Evolutionary conservation across 1,284 basidiomycete species (phyloP).

Genomic region (Amylostereum areolatum): DNA sequence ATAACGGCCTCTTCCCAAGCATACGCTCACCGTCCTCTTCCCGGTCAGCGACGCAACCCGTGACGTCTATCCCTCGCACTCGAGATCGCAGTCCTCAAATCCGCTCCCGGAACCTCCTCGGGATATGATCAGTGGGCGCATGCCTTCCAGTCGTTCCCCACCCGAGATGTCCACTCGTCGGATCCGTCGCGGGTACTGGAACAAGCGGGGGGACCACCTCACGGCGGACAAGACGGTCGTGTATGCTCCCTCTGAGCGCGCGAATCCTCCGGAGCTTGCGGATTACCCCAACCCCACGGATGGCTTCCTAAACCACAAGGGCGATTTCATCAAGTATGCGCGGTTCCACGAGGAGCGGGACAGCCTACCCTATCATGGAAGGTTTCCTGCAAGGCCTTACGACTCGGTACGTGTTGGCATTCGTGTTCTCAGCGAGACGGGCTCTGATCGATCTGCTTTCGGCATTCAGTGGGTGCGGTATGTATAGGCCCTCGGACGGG

Average conservation of each 20-base stretch:
- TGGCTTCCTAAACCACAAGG: constrained; percentile 48
- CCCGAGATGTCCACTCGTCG: constrained; percentile 14
- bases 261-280: constrained; percentile 52
- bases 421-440: too few species aligned
- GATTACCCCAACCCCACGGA: constrained; percentile 47
- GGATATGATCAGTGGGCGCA: constrained; percentile 12
- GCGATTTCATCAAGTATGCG: constrained; percentile 30
- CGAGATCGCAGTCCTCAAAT: constrained; percentile 2
- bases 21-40: too few species aligned
- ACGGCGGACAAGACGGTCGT: constrained; percentile 49
- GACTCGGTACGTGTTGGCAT: too few species aligned
- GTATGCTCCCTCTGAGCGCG: constrained; percentile 46
- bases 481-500: too few species aligned
- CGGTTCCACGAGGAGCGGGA: constrained; percentile 18
- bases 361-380: constrained; percentile 14
- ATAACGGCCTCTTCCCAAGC: too few species aligned
- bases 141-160: constrained; percentile 15
- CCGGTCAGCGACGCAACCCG: too few species aligned
- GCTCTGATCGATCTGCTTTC: too few species aligned
- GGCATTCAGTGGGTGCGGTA: too few species aligned
- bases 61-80: too few species aligned
- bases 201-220: constrained; percentile 61
- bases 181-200: constrained; percentile 58
- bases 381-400: too few species aligned
- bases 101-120: constrained; percentile 25